Evolutionary conservation across 371 early-diverging fungal genomes (phyloP).

Genomic region (Apophysomyces sp.): DNA sequence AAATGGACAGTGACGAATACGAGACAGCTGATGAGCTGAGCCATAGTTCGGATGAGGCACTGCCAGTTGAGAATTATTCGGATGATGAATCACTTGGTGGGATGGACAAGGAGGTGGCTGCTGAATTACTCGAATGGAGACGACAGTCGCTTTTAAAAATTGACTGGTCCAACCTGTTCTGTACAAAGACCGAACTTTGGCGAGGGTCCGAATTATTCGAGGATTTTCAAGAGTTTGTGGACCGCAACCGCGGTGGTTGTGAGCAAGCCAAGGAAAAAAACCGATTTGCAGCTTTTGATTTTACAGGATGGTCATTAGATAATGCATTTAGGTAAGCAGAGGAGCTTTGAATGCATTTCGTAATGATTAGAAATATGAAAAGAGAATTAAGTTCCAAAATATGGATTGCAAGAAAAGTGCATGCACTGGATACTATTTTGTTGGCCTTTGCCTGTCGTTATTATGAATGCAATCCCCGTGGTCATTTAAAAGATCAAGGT

Average conservation of each 20-base stretch:
- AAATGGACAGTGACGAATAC: background rate
- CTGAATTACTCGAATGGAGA: constrained; percentile 6
- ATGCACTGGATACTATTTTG: background rate
- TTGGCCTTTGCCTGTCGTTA: constrained; percentile 6
- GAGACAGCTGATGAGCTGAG: background rate
- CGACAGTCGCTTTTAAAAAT: constrained; percentile 5
- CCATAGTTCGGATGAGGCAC: background rate
- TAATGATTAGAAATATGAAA: background rate
- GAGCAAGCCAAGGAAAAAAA: background rate
- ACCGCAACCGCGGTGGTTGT: background rate
- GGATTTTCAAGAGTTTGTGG: background rate
- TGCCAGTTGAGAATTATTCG: background rate
- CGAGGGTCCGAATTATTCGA: constrained; percentile 4
- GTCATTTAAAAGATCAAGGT: constrained; percentile 2
- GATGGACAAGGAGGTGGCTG: constrained; percentile 1
- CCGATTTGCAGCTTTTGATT: background rate
- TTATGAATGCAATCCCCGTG: constrained; percentile 4
- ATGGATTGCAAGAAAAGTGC: background rate
- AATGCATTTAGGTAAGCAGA: constrained; percentile 59
- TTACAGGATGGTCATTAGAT: constrained; percentile 50
- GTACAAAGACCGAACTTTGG: constrained; percentile 7
- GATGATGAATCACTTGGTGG: background rate
- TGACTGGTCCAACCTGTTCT: constrained; percentile 10
- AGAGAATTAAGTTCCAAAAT: constrained; percentile 5
- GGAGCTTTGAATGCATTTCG: background rate